Conservation (phyloP, 2,329 filamentous ascomycete genomes). For the Botrytis hyacinthi region DNA sequence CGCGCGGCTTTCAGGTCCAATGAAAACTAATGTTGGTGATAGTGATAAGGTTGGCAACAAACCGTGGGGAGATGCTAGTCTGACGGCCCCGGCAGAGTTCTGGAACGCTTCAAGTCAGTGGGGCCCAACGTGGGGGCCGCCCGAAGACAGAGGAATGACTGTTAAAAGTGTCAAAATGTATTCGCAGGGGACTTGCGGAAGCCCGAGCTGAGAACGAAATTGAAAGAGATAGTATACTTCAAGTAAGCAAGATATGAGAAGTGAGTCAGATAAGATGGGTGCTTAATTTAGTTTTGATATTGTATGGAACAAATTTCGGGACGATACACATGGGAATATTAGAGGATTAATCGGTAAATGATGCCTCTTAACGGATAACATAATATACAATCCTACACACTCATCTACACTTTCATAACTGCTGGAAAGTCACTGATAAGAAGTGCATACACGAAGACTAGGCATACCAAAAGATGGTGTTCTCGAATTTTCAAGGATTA, state of each 20-base stretch:
- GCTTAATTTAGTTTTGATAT: not conserved
- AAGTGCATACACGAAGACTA: conserved; percentile 19
- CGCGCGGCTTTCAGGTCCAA: not conserved
- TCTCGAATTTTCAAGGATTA: not conserved
- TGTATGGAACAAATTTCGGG: not conserved
- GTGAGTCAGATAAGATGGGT: not conserved
- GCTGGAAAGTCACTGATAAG: conserved; percentile 6
- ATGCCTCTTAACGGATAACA: not conserved
- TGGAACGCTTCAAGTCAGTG: conserved; percentile 44
- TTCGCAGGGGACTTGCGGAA: conserved; percentile 21
- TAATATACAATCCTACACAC: not conserved
- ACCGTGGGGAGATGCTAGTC: conserved; percentile 47
- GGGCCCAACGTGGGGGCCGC: conserved; percentile 46
- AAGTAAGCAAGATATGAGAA: not conserved
- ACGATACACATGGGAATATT: conserved; percentile 1
- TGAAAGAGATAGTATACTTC: not conserved
- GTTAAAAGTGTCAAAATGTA: conserved; percentile 30
- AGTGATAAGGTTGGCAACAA: conserved; percentile 45
- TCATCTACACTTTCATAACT: not conserved
- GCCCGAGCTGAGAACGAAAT: conserved; percentile 7
- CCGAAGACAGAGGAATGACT: conserved; percentile 26
- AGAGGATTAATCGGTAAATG: not conserved
- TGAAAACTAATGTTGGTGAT: conserved; percentile 32
- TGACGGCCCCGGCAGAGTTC: conserved; percentile 44
- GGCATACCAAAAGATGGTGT: conserved; percentile 3